Conservation (phyloP, 2,329 filamentous ascomycete genomes). For the Pyricularia grisea region DNA sequence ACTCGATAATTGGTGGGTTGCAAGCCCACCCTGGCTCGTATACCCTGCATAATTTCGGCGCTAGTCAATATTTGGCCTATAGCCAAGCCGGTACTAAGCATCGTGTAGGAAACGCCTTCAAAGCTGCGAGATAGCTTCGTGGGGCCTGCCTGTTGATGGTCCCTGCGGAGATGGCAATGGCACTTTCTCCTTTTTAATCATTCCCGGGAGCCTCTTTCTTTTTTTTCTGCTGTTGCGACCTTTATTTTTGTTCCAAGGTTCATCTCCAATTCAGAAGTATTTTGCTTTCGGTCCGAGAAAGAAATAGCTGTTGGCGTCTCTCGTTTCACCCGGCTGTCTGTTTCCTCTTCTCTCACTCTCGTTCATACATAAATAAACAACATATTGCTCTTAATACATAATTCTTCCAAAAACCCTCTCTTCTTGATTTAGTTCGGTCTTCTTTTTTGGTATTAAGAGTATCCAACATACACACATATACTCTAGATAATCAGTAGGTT, state of each 20-base stretch:
- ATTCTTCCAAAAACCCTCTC: not conserved
- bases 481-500: not conserved
- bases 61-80: not conserved
- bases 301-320: not conserved
- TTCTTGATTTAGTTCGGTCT: not conserved
- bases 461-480: not conserved
- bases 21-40: not conserved
- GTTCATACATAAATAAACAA: not conserved
- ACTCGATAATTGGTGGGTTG: not conserved
- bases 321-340: not conserved
- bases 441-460: not conserved
- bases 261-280: conserved; percentile 1
- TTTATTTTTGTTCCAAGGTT: not conserved
- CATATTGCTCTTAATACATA: not conserved
- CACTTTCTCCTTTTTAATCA: not conserved
- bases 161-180: not conserved
- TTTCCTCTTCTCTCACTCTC: not conserved
- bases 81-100: conserved; percentile 1
- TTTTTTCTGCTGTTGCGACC: not conserved
- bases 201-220: not conserved
- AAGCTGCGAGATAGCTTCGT: not conserved
- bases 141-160: not conserved
- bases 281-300: not conserved
- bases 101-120: not conserved
- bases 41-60: not conserved